Base-by-base conservation (phyloP, 176 grass and related monocot genomes). In the Puccinellia tenuiflora region DNA sequence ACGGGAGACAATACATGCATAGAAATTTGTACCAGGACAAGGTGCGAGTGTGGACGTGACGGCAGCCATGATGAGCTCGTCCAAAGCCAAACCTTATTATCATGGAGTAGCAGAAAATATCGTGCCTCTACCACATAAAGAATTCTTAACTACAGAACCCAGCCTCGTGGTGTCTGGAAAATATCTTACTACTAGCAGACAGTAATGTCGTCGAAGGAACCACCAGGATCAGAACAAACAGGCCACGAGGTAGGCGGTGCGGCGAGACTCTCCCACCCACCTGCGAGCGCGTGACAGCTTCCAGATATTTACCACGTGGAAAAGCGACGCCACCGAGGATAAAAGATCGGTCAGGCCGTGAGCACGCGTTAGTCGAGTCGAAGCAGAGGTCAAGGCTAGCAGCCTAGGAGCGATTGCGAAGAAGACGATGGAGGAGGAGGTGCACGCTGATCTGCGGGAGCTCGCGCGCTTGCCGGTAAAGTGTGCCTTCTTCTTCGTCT, bases 281-380 rank as follows among this genome's bases (percentile, higher is more conserved):
- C 59, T 18, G 77, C 68, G 68, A n/a, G 16, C 42, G 52, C 17
- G 42, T 73, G 42, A 46, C 43, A 62, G 13, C 14, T 21, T 21
- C 47, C 20, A 62, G 83, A 82, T 85, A 88, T 89, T 89, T 85
- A 21, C 88, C 94, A 93, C 85, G 89, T 97, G 85, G 83, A 87
- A 93, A 93, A 91, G 91, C 62, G 75, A 18, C 71, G 91, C 94
- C 91, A 97, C 88, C 82, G 22, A 57, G 89, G 94, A 97, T 73
- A 69, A 81, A 86, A 80, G 50, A 76, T 6, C 30, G 20, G 11
- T 40, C 52, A 5, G 25, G 28, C 46, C 47, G 43, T 2, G 55
- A 42, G 5, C 24, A 45, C 13, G 29, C 47, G 69, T 15, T 3
- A 48, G 16, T 18, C 5, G 25, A 29, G 38, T 5, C 10, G 54